Evolutionary conservation across 2,329 filamentous ascomycete species (phyloP), one percentile per base, ranked within the genome.

Genomic region (Seiridium cupressi): DNA sequence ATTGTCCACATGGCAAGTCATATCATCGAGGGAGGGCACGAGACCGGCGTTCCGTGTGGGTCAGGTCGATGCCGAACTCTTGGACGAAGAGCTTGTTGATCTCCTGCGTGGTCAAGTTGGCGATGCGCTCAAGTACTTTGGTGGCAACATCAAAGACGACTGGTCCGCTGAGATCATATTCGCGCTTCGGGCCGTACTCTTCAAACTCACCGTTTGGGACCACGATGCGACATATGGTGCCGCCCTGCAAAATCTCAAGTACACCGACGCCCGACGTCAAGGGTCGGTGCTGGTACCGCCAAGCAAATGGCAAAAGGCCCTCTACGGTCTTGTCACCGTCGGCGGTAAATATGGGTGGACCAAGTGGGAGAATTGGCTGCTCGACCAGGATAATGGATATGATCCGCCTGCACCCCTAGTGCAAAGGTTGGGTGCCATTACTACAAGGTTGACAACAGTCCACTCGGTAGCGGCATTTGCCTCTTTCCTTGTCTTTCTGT

Each of bases 151-250:
- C 49, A 86, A 90, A 61, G 92, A 97, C 73, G 91, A 96, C 69
- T 97, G 92, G 88, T 88, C 88, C 11, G 83, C 91, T 57, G 95
- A 98, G 77, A 94, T 98, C 58, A 82, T 90, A 63, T 82, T 97
- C 35, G 84, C 81, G 0, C 81, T 99, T 59, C 84, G 94, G 51
- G 86, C 89, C 2, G 80, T 93, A 3, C 80, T 99, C 6, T 99
- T 97, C 81, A 99, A 99, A 76, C 84, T 99, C 63, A 92, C 91
- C 13, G 89, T 99, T 61, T 99, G 95, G 95, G 93, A 98, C 74
- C 92, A 97, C 74, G 89, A 97, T 73, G 92, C 95, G 44, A 96
- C 91, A 4, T 98, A 99, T 74, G 95, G 95, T 62, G 95, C 95
- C 9, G 89, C 92, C 42, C 80, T 99, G 55, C 95, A 99, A 75